Evolutionary conservation across 108 stramenopile genomes (phyloP).

Genomic region (Stephanodiscus minutulus): DNA sequence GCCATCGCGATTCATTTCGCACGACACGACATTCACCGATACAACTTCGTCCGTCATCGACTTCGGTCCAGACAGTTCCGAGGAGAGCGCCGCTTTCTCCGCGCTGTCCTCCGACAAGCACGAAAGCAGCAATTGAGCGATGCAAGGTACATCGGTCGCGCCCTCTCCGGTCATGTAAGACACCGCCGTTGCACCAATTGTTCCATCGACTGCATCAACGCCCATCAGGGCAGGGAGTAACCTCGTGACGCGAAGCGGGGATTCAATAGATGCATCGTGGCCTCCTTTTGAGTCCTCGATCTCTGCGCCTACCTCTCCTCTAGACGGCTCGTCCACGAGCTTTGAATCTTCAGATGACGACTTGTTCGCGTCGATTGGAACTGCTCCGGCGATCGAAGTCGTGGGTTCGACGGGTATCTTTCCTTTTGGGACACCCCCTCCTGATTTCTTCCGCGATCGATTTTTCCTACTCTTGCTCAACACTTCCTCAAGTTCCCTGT

Average conservation of each 20-base stretch:
- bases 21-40: not conserved
- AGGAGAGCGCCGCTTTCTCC: not conserved
- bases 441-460: constrained; percentile 9
- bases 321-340: not conserved
- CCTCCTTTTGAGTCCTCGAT: not conserved
- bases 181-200: not conserved
- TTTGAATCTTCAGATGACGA: not conserved
- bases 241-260: constrained; percentile 15
- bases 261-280: constrained; percentile 10
- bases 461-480: constrained; percentile 13
- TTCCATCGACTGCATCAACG: not conserved
- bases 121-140: constrained; percentile 1
- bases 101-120: constrained; percentile 2
- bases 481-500: constrained; percentile 8
- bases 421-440: not conserved
- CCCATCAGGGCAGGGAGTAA: constrained; percentile 4
- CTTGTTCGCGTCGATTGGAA: not conserved
- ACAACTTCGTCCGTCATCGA: not conserved
- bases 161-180: not conserved
- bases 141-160: not conserved
- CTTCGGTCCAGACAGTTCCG: not conserved
- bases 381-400: not conserved
- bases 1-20: not conserved
- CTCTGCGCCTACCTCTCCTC: not conserved
- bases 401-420: not conserved